Evolutionary conservation across 2,329 filamentous ascomycete genomes (phyloP).

Genomic region (Cladosporium sp.): DNA sequence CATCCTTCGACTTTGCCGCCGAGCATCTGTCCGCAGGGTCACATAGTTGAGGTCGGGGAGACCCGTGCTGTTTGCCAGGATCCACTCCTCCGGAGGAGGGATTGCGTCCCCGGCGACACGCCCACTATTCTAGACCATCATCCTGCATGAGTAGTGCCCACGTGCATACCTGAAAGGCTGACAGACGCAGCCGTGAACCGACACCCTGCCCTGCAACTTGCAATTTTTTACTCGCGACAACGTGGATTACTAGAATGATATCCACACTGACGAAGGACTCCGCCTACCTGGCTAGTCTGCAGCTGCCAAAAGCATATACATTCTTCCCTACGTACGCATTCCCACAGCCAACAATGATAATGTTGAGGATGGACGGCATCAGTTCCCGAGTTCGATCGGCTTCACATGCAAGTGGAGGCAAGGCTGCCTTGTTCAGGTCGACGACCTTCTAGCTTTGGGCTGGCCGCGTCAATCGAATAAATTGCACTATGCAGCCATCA

Average conservation of each 20-base stretch:
- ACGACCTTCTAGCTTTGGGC: no score
- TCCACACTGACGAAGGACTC: not conserved
- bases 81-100: not conserved
- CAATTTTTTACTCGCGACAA: not conserved
- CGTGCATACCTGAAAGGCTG: not conserved
- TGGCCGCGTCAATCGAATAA: no score
- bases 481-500: no score
- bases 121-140: not conserved
- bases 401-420: no score
- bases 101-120: not conserved
- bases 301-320: not conserved
- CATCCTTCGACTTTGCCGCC: not conserved
- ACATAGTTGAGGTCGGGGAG: not conserved
- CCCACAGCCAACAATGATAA: no score
- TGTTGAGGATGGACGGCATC: no score
- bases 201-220: not conserved
- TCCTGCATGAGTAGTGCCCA: constrained; percentile 2
- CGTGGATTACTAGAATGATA: not conserved
- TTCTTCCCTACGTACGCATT: not conserved
- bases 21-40: not conserved
- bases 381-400: no score
- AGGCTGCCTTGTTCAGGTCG: no score
- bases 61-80: not conserved
- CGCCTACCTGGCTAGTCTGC: not conserved
- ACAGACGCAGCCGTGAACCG: not conserved